Evolutionary conservation across 768 basidiomycete genomes (phyloP).

Genomic region (Boletales sp.): DNA sequence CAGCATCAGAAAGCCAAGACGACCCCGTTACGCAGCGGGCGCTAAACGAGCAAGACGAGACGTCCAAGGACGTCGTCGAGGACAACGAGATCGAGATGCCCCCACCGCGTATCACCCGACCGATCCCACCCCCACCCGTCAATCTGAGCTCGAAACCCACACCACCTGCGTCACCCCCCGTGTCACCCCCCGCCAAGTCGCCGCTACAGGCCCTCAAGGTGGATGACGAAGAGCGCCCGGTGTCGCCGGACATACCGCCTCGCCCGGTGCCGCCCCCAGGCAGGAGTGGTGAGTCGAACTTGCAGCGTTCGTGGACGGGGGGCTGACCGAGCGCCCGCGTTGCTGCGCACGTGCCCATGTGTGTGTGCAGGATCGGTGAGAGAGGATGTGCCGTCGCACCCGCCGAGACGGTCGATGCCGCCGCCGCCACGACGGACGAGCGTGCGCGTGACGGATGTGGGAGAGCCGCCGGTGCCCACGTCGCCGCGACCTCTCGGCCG

Average conservation of each 20-base stretch:
- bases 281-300: slow-evolving; percentile 23
- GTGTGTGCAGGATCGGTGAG: slow-evolving; percentile 9
- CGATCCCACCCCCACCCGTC: slow-evolving; percentile 32
- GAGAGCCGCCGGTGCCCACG: slow-evolving; percentile 17
- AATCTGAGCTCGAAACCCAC: slow-evolving; percentile 22
- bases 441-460: slow-evolving; percentile 7
- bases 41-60: not conserved
- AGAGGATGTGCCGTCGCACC: slow-evolving; percentile 9
- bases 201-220: slow-evolving; percentile 8
- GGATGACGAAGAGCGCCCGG: slow-evolving; percentile 23
- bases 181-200: slow-evolving; percentile 14
- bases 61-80: slow-evolving; percentile 12
- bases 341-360: not conserved
- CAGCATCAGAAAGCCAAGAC: slow-evolving; percentile 2
- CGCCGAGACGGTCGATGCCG: slow-evolving; percentile 18
- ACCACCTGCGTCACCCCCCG: slow-evolving; percentile 12
- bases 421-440: slow-evolving; percentile 26
- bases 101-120: slow-evolving; percentile 30
- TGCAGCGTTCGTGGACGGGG: too few relatives aligned
- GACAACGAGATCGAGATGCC: slow-evolving; percentile 23
- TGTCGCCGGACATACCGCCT: slow-evolving; percentile 29
- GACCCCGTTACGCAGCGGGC: too few relatives aligned
- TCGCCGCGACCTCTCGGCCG: slow-evolving; percentile 13
- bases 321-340: not conserved
- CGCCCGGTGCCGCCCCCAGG: slow-evolving; percentile 29